A percentile compares a stretch with the other conserved stretches of the same genome.
Conservation (phyloP, 345 rosid genomes). For the Rhodamnia rubescens region DNA sequence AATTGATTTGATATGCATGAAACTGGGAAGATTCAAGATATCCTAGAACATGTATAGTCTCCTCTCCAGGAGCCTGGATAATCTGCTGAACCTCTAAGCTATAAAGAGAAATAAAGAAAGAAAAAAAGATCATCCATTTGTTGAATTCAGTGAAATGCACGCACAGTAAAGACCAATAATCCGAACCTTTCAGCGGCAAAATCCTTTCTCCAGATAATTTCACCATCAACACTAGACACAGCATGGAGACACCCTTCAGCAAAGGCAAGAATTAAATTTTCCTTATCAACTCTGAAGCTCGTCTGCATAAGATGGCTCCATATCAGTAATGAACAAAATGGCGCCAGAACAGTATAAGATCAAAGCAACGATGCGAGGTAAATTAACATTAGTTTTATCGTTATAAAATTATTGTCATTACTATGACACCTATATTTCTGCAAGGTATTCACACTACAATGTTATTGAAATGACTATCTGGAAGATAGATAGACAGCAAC, state of each 20-base stretch:
- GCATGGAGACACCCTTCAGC: constrained; percentile 73
- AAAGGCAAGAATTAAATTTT: constrained; percentile 45
- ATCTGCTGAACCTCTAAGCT: constrained; percentile 76
- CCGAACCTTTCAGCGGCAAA: constrained; percentile 67
- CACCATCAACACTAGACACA: constrained; percentile 80
- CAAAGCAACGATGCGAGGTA: neutral
- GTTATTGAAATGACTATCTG: neutral
- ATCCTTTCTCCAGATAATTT: constrained; percentile 82
- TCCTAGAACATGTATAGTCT: constrained; percentile 48
- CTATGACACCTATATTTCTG: neutral
- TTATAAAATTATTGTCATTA: neutral
- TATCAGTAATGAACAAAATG: neutral
- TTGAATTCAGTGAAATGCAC: neutral
- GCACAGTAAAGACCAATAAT: neutral
- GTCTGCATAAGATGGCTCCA: constrained; percentile 28
- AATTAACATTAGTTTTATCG: neutral
- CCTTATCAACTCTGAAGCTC: constrained; percentile 59
- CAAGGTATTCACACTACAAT: neutral
- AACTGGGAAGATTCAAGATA: constrained; percentile 50
- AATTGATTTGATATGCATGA: constrained; percentile 52
- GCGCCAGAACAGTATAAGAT: neutral
- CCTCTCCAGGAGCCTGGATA: constrained; percentile 48
- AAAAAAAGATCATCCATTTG: neutral
- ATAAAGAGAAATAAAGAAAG: constrained; percentile 7
- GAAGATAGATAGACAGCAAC: neutral